Percentiles rank a stretch among this genome's conserved stretches.
phyloP scores from a whole-genome alignment of 1,284 basidiomycete genomes.

The Apiotrichum laibachii region DNA sequence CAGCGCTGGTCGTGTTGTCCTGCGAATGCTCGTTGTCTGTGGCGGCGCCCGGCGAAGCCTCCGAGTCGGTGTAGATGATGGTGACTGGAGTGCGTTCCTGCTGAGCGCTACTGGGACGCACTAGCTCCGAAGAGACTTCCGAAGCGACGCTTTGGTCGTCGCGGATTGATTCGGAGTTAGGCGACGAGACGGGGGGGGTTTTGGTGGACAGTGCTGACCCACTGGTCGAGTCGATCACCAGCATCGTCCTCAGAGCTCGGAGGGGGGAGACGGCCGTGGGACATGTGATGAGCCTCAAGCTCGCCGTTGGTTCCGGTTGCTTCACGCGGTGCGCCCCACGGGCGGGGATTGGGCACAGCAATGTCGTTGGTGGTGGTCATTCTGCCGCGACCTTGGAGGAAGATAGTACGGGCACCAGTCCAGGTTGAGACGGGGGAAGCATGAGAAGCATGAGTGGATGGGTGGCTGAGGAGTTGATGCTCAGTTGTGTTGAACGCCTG shows the following conservation, averaged over 20 bases:
- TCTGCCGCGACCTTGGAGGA: background rate
- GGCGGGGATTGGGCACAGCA: conserved; percentile 8
- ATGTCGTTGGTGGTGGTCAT: background rate
- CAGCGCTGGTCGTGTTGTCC: background rate
- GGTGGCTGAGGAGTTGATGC: too few relatives aligned
- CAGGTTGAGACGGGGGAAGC: background rate
- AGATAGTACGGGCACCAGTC: background rate
- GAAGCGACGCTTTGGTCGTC: background rate
- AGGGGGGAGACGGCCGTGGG: background rate
- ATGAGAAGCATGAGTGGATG: too few relatives aligned
- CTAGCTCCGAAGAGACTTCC: background rate
- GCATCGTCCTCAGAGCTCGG: background rate
- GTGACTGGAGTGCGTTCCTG: background rate
- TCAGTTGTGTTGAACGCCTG: background rate
- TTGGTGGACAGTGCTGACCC: conserved; percentile 6
- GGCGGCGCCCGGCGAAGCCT: background rate
- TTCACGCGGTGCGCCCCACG: background rate
- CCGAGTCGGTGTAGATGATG: conserved; percentile 19
- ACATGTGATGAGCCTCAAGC: too few relatives aligned
- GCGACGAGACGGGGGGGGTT: background rate
- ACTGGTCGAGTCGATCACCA: conserved; percentile 5
- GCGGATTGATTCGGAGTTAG: background rate
- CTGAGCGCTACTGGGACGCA: conserved; percentile 15
- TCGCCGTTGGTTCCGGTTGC: too few relatives aligned
- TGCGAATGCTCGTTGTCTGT: background rate